Conservation (phyloP, 176 grass and related monocot genomes). For the Thinopyrum elongatum region DNA sequence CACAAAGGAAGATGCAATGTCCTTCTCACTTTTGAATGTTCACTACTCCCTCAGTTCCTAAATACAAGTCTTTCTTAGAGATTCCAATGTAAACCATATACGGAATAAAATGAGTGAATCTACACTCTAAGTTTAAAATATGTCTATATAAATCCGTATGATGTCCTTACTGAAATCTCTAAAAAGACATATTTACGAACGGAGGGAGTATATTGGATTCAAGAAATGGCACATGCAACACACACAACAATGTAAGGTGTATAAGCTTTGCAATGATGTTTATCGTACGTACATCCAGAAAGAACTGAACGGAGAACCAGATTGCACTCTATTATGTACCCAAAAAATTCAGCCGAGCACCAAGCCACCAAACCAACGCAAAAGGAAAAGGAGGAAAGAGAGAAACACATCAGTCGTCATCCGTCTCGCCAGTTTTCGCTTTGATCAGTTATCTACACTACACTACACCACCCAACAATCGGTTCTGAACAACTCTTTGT, state of each 20-base stretch:
- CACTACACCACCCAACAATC: neutral
- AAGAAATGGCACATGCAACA: neutral
- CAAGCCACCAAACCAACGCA: neutral
- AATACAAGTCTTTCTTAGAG: too few relatives aligned
- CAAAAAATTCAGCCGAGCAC: slow-evolving; percentile 7
- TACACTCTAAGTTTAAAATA: too few relatives aligned
- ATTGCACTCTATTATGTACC: neutral
- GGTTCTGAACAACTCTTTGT: neutral
- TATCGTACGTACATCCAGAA: neutral
- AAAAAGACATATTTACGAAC: too few relatives aligned
- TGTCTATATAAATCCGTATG: too few relatives aligned
- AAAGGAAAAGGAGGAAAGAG: neutral
- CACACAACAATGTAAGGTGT: neutral
- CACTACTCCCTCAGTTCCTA: too few relatives aligned
- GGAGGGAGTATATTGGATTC: too few relatives aligned
- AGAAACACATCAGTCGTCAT: neutral
- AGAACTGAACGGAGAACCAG: neutral
- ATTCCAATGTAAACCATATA: too few relatives aligned
- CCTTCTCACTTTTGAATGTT: too few relatives aligned
- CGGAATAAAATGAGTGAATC: too few relatives aligned
- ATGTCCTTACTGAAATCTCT: too few relatives aligned
- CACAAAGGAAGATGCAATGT: too few relatives aligned
- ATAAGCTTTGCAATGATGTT: neutral
- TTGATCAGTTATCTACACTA: slow-evolving; percentile 30
- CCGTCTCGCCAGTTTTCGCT: neutral